These are phyloP conservation scores for Boletus pseudo-olivaceus DNA, from an alignment of 768 basidiomycete genomes.

Conservation along the genomic window DNA sequence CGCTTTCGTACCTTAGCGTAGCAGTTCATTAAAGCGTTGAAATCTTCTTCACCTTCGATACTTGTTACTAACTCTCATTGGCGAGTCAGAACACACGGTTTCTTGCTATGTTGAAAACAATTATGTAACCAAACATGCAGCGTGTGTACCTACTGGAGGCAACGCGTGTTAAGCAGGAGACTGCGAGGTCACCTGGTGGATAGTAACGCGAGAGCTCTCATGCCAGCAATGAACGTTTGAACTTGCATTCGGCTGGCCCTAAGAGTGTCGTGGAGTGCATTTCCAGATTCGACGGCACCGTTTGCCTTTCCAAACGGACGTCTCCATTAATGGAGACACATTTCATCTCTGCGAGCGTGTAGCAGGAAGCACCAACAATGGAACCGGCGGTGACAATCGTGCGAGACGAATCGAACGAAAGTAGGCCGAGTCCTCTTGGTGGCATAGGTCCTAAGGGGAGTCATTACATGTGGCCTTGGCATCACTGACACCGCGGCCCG, in stretches of 20 bases:
- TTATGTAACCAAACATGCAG: not conserved
- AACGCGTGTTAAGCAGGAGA: not conserved
- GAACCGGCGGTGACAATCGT: no score
- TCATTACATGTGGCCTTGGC: conserved; percentile 1
- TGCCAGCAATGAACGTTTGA: not conserved
- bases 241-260: not conserved
- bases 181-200: not conserved
- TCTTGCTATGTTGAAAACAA: no score
- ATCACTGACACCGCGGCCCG: not conserved
- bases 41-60: not conserved
- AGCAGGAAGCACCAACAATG: not conserved
- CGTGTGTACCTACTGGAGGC: not conserved
- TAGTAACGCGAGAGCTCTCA: not conserved
- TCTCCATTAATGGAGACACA: not conserved
- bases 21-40: not conserved
- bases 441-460: not conserved
- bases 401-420: not conserved
- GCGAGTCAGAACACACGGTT: not conserved
- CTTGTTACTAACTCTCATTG: not conserved
- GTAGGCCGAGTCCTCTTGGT: not conserved
- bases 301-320: not conserved
- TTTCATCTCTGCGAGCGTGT: not conserved
- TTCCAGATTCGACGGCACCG: not conserved
- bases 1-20: not conserved
- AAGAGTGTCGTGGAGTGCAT: not conserved